Base-by-base conservation (phyloP, 176 grass and related monocot genomes). In the Avena insularis region DNA sequence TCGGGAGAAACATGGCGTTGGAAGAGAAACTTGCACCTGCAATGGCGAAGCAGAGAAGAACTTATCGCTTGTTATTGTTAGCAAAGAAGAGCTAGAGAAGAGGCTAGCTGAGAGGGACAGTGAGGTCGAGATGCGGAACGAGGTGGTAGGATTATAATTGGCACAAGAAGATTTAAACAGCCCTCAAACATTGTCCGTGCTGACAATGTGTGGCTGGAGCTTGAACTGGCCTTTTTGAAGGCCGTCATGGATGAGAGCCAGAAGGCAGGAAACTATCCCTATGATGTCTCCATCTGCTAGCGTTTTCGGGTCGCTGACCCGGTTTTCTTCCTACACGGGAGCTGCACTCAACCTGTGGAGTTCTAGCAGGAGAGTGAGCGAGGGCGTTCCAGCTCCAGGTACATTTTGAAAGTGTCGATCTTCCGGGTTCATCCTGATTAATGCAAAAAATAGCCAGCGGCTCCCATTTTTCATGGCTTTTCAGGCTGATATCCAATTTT, bases 161-260 rank as follows among this genome's bases (percentile, higher is more conserved):
- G 93, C 88, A 0, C 96, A 98, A 83, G 96, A 98, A 71, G 97
- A 98, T 69, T 86, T 90, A 2, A 96, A 94, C 84, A 94, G 63
- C 58, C 92, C 46, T 96, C 90, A 12, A 98, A 96, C 66, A 86
- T 82, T 4, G 90, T 94, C 47, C 97, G 96, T 58, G 63, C 92
- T n/a, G 92, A 96, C 21, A 98, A 98, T 83, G 92, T 96, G 84
- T 75, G 89, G 58, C 92, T 98, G 2, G 97, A 96, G 79, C 94
- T 92, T 7, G 94, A 98, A 51, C 94, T 98, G 57, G 94, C 97
- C 4, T 98, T 93, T 88, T 79, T 98, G 47, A 98, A 98, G 89
- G 96, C 93, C 3, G 86, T 98, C 51, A 83, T 91, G 88, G 96
- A 98, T 76, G 93, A 95, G 33, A 95, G 90, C 57, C 92, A 91